Percentiles rank a stretch among this genome's conserved stretches.
These are phyloP conservation scores for Yarrowia alimentaria DNA, from an alignment of 805 yeast genomes.

Conservation along the genomic window DNA sequence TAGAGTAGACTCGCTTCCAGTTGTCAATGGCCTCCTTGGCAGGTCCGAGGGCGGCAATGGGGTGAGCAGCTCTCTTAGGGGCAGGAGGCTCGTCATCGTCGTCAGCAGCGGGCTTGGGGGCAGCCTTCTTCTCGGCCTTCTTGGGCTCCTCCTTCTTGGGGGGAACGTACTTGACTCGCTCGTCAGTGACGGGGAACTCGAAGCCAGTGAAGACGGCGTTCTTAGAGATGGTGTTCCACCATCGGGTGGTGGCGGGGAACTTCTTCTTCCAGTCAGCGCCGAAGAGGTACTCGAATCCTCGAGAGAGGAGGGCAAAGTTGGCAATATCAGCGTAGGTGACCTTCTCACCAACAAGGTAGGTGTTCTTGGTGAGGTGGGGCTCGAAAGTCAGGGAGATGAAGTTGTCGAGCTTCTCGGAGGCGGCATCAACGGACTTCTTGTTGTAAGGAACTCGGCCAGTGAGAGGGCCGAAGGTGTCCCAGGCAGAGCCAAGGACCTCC, in stretches of 20 bases:
- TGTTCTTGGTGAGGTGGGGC: slow-evolving; percentile 47
- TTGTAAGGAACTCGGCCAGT: slow-evolving; percentile 69
- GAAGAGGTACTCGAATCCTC: slow-evolving; percentile 55
- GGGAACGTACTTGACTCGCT: slow-evolving; percentile 65
- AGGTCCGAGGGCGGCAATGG: slow-evolving; percentile 80
- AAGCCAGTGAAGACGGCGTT: slow-evolving; percentile 50
- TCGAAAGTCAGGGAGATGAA: slow-evolving; percentile 44
- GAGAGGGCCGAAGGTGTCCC: slow-evolving; percentile 56
- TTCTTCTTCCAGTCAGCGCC: slow-evolving; percentile 63
- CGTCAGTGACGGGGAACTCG: slow-evolving; percentile 58
- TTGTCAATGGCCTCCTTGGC: slow-evolving; percentile 72
- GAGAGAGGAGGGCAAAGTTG: slow-evolving; percentile 47
- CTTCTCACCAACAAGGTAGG: slow-evolving; percentile 70
- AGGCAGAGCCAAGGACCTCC: slow-evolving; percentile 55
- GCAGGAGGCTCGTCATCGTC: slow-evolving; percentile 50
- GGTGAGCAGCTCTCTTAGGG: slow-evolving; percentile 81
- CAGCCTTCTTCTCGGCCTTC: slow-evolving; percentile 40
- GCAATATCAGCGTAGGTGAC: slow-evolving; percentile 65
- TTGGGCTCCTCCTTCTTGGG: slow-evolving; percentile 73
- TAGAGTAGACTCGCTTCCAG: slow-evolving; percentile 96
- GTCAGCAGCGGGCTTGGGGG: slow-evolving; percentile 42
- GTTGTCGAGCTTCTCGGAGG: slow-evolving; percentile 43
- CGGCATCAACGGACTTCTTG: slow-evolving; percentile 63
- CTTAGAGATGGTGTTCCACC: slow-evolving; percentile 58
- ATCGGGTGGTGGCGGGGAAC: slow-evolving; percentile 64